These are phyloP conservation scores for Aspergillus udagawae DNA, from an alignment of 2,329 filamentous ascomycete genomes.

Conservation along the genomic window DNA sequence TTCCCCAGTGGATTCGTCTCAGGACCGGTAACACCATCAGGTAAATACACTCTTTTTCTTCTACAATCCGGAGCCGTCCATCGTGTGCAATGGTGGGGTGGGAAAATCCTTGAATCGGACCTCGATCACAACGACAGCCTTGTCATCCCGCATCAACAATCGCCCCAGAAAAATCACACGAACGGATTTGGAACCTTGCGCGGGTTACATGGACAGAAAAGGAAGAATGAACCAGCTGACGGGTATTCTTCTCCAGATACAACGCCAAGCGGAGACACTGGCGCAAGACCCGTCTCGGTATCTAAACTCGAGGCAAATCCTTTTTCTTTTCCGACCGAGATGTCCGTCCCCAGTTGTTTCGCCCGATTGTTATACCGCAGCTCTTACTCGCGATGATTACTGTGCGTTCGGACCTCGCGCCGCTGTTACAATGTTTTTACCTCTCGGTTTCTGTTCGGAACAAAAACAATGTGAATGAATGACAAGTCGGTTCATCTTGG, in stretches of 20 bases:
- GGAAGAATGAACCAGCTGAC: constrained; percentile 9
- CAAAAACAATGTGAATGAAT: background rate
- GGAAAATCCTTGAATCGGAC: background rate
- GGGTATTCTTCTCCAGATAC: constrained; percentile 64
- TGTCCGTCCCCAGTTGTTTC: constrained; percentile 24
- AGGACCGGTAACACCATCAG: constrained; percentile 99
- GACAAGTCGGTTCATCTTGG: constrained; percentile 4
- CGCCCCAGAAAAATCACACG: background rate
- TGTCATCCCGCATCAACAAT: background rate
- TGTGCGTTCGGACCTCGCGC: constrained; percentile 3
- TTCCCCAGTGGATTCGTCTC: constrained; percentile 99
- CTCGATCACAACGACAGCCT: background rate
- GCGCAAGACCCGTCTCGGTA: constrained; percentile 99
- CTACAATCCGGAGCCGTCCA: background rate
- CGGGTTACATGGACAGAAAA: background rate
- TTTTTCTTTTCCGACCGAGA: constrained; percentile 44
- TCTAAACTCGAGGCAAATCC: constrained; percentile 60
- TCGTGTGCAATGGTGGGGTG: background rate
- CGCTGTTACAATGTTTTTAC: background rate
- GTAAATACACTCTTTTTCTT: constrained; percentile 56
- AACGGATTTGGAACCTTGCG: background rate
- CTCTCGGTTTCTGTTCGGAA: background rate
- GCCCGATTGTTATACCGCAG: constrained; percentile 26
- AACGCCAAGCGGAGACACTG: constrained; percentile 99
- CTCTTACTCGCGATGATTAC: constrained; percentile 14